These are phyloP conservation scores for Skeletonema grethae DNA, from an alignment of 108 stramenopile genomes.

Conservation along the genomic window DNA sequence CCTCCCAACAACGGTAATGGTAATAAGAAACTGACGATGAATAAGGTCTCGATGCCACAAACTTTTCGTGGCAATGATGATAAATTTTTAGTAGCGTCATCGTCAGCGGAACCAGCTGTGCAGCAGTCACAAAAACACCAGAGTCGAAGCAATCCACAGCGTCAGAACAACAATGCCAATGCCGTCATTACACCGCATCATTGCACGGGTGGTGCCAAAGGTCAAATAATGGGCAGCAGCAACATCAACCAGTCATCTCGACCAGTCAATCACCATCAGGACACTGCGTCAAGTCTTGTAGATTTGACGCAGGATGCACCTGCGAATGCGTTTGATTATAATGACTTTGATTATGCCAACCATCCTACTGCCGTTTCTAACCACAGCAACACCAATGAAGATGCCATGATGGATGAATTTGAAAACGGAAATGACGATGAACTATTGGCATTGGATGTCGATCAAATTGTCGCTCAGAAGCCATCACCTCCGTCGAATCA, in stretches of 20 bases:
- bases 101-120: too few species aligned
- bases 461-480: slow-evolving; percentile 23
- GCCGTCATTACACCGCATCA: neutral
- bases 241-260: neutral
- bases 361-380: neutral
- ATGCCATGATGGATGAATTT: slow-evolving; percentile 20
- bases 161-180: neutral
- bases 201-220: too few species aligned
- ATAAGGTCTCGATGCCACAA: too few species aligned
- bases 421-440: slow-evolving; percentile 28
- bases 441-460: slow-evolving; percentile 43
- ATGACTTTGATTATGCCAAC: slow-evolving; percentile 7
- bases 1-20: too few species aligned
- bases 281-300: neutral
- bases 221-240: neutral
- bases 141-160: neutral
- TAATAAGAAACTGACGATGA: too few species aligned
- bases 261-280: neutral
- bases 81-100: too few species aligned
- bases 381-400: neutral
- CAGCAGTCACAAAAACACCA: too few species aligned
- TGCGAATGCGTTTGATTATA: slow-evolving; percentile 11
- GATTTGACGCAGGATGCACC: slow-evolving; percentile 4
- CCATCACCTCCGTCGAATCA: neutral
- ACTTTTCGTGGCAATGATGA: too few species aligned